Evolutionary conservation across 768 basidiomycete genomes (phyloP), one percentile per base, ranked within the genome.

Genomic region (Strobilomyces confusus): DNA sequence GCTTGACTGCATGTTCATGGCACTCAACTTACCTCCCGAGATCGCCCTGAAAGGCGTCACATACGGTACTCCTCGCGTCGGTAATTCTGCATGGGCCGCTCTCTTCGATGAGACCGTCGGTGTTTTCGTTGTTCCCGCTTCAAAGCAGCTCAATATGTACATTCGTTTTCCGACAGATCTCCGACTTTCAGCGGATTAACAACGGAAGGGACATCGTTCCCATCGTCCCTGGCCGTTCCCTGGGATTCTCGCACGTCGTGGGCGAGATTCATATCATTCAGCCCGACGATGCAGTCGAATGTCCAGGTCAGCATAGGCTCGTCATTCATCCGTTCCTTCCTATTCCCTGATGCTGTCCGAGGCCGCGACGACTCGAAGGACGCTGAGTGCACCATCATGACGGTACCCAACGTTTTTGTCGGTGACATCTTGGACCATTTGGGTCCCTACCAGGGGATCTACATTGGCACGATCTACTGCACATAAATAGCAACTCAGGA

Each of bases 351-450:
- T 26, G 23, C 12, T 17, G 11, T 42, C 30, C 23, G 38, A 78
- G 80, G 77, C 0, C 68, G 81, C 51, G 85, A 87, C 61, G 78
- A 87, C 55, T 73, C 73, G 6, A 76, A 72, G 14, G 80, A 82
- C 50, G 20, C 72, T 13, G 69, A 79, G 50, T 87, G 86, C 67
- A 77, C 77, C 30, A 78, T 81, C 49, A 59, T 63, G 36, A 73
- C 76, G 5, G 84, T 86, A 12, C 81, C 82, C 1, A 80, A 76
- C 58, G 65, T 87, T 48, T 59, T 80, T 11, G 70, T 62, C 4
- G 76, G 80, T 23, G 65, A 82, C 50, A 71, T 80, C 42, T 47
- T 77, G 7, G 61, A 87, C 61, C 86, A 89, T 66, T 63, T 81
- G 44, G 84, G 85, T 56, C 74, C 77, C 9, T 79, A 77, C 56